phyloP scores from a whole-genome alignment of 441 rosid species.

The Populus hybrid region DNA sequence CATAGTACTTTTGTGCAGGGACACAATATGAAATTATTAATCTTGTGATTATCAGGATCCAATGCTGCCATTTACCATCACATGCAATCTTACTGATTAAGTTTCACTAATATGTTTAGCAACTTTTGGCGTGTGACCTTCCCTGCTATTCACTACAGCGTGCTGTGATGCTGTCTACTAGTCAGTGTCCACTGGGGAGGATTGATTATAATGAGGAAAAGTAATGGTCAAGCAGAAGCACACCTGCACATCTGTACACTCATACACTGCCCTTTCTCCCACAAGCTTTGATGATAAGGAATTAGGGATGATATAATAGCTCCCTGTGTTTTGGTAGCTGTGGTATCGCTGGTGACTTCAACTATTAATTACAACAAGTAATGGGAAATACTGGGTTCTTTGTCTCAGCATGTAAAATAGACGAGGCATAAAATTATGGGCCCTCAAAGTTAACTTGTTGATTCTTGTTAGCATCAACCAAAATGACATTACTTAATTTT shows the following conservation, averaged over 20 bases:
- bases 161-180: too few species aligned
- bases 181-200: too few species aligned
- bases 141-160: too few species aligned
- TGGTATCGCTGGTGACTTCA: conserved; percentile 71
- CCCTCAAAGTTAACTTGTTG: conserved; percentile 24
- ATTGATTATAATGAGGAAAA: too few species aligned
- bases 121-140: too few species aligned
- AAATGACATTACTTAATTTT: conserved; percentile 57
- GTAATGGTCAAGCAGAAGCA: conserved; percentile 13
- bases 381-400: background rate
- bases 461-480: conserved; percentile 80
- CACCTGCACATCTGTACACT: conserved; percentile 91
- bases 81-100: too few species aligned
- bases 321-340: conserved; percentile 80
- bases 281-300: conserved; percentile 84
- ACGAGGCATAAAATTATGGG: background rate
- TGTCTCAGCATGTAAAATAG: background rate
- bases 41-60: too few species aligned
- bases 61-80: too few species aligned
- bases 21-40: too few species aligned
- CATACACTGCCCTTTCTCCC: conserved; percentile 88
- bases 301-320: conserved; percentile 57
- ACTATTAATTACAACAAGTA: conserved; percentile 37
- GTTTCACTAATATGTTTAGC: too few species aligned
- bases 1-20: too few species aligned